Evolutionary conservation across 371 early-diverging fungal species (phyloP), one percentile per base, ranked within the genome.

Genomic region (Mortierella sp.): DNA sequence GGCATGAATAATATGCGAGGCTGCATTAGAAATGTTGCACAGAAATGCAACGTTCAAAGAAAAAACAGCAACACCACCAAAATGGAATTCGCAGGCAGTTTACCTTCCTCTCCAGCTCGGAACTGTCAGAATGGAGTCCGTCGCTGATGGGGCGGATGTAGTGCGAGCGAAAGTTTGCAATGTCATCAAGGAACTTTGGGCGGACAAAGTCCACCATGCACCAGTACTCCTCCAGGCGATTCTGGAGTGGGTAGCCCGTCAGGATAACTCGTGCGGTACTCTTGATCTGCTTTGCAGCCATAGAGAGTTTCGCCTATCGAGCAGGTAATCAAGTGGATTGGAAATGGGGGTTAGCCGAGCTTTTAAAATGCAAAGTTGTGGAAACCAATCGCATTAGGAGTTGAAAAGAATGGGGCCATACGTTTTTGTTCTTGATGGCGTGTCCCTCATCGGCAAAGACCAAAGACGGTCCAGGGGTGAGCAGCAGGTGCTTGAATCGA

Each of bases 231-330:
- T 88, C 88, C 71, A 98, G 81, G 56, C 94, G 92, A 81, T 97
- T 98, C 82, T 98, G 98, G 29, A 98, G 87, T 5, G 98, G 98
- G 58, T 94, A 95, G 0, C 98, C 98, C 0, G 98, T 97, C 76
- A 98, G 78, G 76, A 95, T 94, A n/a, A 97, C 88, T 29, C 97
- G 90, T 4, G 91, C 88, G 1, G 77, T 88, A 1, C 95, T 95
- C 54, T 82, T 35, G 3, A 97, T 79, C 60, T 79, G 27, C 18
- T 89, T 90, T 21, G 92, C 75, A 0, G 89, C 74, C 0, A 55
- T 38, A 16, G 79, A 75, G 3, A 89, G 58, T 43, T 83, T 83
- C 10, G 84, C 83, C 78, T 82, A 75, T 43, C 43, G 43, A 10
- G 14, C 29, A 72, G 4, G 12, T 27, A 46, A 18, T 54, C 29